phyloP scores from a whole-genome alignment of 1,284 basidiomycete species.

The Lignosus rhinocerotis region DNA sequence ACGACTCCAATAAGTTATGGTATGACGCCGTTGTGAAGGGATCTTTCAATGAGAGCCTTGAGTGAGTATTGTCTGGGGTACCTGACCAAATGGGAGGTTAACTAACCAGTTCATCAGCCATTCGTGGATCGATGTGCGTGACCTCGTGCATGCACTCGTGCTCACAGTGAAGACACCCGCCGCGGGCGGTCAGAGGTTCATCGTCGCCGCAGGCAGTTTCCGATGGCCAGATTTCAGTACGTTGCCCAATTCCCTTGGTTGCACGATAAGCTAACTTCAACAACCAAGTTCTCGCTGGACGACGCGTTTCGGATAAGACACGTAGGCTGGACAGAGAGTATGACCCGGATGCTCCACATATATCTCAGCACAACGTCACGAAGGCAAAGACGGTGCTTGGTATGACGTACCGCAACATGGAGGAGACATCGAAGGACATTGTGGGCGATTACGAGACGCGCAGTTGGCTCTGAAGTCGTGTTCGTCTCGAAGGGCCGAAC shows the following conservation, averaged over 20 bases:
- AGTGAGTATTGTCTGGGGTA: background rate
- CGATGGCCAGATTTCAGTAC: constrained; percentile 34
- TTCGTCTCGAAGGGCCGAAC: too few relatives aligned
- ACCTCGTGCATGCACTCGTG: constrained; percentile 60
- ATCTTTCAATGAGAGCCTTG: too few relatives aligned
- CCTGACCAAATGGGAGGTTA: too few relatives aligned
- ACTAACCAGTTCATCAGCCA: background rate
- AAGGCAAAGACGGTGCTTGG: constrained; percentile 46
- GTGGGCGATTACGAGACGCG: constrained; percentile 34
- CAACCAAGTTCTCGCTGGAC: background rate
- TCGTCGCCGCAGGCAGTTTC: constrained; percentile 40
- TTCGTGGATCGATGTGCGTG: constrained; percentile 59
- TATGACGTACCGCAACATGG: constrained; percentile 42
- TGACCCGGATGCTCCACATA: background rate
- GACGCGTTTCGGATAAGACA: background rate
- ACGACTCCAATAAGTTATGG: constrained; percentile 45
- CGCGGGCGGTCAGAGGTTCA: constrained; percentile 62
- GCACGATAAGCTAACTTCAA: too few relatives aligned
- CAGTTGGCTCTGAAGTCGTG: constrained; percentile 20
- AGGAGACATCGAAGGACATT: constrained; percentile 41
- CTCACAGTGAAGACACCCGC: constrained; percentile 49
- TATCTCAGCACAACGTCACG: background rate
- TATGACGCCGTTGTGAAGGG: constrained; percentile 36
- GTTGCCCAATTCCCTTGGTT: background rate
- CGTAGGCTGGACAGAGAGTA: background rate